These are phyloP conservation scores for Vigna reflexopilosa DNA, from an alignment of 306 rosid species.

Conservation along the genomic window DNA sequence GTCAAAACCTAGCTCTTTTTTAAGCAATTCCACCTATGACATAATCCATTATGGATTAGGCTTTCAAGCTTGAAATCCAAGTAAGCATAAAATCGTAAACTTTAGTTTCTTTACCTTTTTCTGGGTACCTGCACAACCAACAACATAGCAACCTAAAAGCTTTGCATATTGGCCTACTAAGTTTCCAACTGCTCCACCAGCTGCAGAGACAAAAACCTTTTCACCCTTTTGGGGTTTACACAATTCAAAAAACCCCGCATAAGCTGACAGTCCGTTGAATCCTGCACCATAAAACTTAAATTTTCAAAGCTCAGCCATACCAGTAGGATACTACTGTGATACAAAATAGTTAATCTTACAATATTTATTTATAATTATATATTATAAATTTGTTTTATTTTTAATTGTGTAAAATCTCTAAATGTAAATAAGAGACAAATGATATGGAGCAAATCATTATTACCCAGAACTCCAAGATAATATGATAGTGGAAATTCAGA, in stretches of 20 bases:
- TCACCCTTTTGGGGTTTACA: constrained; percentile 72
- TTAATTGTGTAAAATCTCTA: no score
- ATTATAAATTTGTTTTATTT: no score
- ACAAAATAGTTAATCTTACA: neutral
- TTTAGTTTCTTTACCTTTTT: constrained; percentile 57
- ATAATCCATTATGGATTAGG: neutral
- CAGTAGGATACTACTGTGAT: neutral
- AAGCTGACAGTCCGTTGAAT: constrained; percentile 72
- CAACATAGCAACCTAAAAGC: constrained; percentile 79
- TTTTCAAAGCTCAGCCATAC: neutral
- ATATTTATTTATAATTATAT: no score
- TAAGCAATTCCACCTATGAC: constrained; percentile 64
- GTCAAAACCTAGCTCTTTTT: constrained; percentile 72
- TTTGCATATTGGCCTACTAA: constrained; percentile 81
- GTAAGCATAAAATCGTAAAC: neutral
- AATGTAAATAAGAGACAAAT: neutral
- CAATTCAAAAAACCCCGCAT: constrained; percentile 70
- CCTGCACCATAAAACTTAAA: constrained; percentile 40
- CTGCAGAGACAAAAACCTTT: constrained; percentile 81
- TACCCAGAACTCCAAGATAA: constrained; percentile 74
- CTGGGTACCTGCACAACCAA: constrained; percentile 73
- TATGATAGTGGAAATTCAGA: constrained; percentile 65
- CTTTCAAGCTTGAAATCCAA: neutral
- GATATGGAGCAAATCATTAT: neutral
- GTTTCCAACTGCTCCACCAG: constrained; percentile 71